Evolutionary conservation across 2,329 filamentous ascomycete genomes (phyloP), one percentile per base, ranked within the genome.

Genomic region (Pseudofabraea citricarpa): DNA sequence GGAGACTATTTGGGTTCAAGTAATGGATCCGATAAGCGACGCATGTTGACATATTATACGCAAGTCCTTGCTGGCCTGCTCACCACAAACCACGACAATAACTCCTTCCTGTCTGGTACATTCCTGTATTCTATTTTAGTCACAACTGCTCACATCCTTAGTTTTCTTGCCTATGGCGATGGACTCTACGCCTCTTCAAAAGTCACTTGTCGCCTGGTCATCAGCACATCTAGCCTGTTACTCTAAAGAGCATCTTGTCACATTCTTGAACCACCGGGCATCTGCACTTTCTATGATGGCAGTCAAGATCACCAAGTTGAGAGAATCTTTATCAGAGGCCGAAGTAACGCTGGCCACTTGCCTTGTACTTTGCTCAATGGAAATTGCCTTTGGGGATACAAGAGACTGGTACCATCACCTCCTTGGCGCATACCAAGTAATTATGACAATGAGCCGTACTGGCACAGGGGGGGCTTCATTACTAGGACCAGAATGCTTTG

Each of bases 111-210:
- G 7, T 36, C 33, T 20, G 33, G 33, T 36, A 21, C 6, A 4
- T 19, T 36, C 19, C 18, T 20, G 6, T 19, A 13, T 36, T 13
- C 19, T 36, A 6, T 4, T 6, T 7, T 20, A 13, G 13, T 21
- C 4, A 7, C 6, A 15, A 8, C 16, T 33, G 10, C 27, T 44
- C 23, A 44, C 16, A 20, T 4, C n/a, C 15, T 12, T 15, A 48
- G 45, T 48, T 15, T 41, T 48, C 24, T 39, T 48, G 19, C 45
- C 45, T 7, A 48, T 48, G 45, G 43, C 42, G 27, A 43, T 45
- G 21, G 45, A 48, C 20, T 45, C 37, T 19, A 22, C 22, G n/a
- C 22, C 35, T 18, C 22, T 48, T 12, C 41, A 41, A n/a, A 24
- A 36, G 18, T 22, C 32, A 12, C 32, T 48, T 7, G 35, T 42